Evolutionary conservation across 768 basidiomycete species (phyloP), one percentile per base, ranked within the genome.

Genomic region (Cantharellus cinnabarinus): DNA sequence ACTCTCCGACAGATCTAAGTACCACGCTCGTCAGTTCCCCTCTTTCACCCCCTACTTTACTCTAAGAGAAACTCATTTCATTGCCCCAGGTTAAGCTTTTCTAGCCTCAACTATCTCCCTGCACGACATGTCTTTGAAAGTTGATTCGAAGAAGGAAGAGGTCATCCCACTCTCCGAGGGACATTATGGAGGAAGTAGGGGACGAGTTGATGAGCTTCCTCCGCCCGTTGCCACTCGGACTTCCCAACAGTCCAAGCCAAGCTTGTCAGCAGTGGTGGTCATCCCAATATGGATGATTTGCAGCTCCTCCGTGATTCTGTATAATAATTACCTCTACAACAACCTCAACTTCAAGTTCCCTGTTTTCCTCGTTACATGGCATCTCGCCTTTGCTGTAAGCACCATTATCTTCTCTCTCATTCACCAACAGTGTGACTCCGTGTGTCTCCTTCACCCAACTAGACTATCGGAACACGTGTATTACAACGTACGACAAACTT

Each of bases 221-320:
- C 10, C 44, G 10, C 44, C 44, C 29, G 44, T 29, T 29, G 44
- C 29, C 10, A 48, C 44, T 29, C 44, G 44, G 4, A 51, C 39
- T 15, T 41, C 58, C 10, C 29, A 4, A 4, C 62, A 65, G 63
- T 62, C 40, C 56, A 64, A 50, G 35, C 50, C 44, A 35, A 60
- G 50, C 39, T 57, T 64, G 34, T 60, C 85, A 7, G 76, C 85
- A 0, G 67, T 80, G 0, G 71, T 76, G 59, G 86, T 91, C 66
- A 88, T 95, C 59, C 91, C 89, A 37, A 73, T 94, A 59, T 98
- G 94, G 94, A 97, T 95, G 66, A 72, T 79, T 20, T 82, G 94
- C 64, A 85, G 82, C 63, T 89, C 89, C 35, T 68, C 80, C 4
- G 93, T 97, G 68, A 97, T 97, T 72, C 81, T 95, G 61, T 95